Evolutionary conservation across 2,329 filamentous ascomycete species (phyloP), one percentile per base, ranked within the genome.

Genomic region (Neodidymelliopsis sp.): DNA sequence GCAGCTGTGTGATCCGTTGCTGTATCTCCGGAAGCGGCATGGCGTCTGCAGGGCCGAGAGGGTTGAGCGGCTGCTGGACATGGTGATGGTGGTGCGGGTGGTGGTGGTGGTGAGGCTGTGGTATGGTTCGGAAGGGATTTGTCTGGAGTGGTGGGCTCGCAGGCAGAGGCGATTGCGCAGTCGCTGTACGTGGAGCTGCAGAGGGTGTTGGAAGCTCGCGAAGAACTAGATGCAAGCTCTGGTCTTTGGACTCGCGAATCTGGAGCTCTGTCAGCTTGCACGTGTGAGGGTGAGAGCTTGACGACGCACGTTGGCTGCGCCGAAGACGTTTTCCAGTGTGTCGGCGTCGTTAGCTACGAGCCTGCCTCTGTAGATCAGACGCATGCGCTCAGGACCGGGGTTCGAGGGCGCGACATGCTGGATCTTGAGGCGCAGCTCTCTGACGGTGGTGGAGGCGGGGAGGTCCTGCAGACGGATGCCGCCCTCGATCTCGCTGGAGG

Each of bases 331-430:
- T 22, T 70, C 68, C 45, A 87, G 66, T 0, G 74, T 79, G 27
- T 77, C 75, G 16, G 72, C 69, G 49, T 81, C 75, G 54, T 80
- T 74, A 6, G 75, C 63, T 6, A 86, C 74, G 20, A 79, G 76
- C 46, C 79, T 75, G 15, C 84, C 84, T 38, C 77, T 72, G 57
- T 84, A 85, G 15, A 86, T 84, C 49, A 87, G 65, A 31, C 82
- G 76, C 70, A 86, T 84, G 31, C 74, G 69, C 30, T 73, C 72
- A 4, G 64, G 57, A 5, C 60, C 54, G 5, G 73, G 73, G 35
- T 60, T 61, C 2, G 66, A 66, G 28, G 79, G 74, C n/a, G 84
- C 66, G 8, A 74, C 68, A 49, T 78, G 62, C 35, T 78, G 74
- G 45, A 87, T 81, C 43, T 72, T 76, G 31, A 73, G 62, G 55